These are phyloP conservation scores for Sclerotinia spermophila DNA, from an alignment of 2,329 filamentous ascomycete species.

Conservation along the genomic window DNA sequence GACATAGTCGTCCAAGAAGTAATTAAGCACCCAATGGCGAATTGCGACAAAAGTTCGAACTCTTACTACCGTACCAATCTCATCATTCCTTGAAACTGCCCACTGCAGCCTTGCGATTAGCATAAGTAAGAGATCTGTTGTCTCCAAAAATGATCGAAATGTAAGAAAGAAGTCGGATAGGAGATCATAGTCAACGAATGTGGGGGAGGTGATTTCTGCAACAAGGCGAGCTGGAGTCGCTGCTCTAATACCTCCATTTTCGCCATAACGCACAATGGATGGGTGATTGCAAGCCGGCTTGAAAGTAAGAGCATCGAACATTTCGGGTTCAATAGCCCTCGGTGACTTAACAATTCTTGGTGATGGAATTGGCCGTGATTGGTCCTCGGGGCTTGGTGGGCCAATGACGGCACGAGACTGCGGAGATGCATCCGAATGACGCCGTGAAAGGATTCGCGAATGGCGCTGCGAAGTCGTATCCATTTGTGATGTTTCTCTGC, in stretches of 20 bases:
- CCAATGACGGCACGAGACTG: constrained; percentile 25
- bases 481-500: constrained; percentile 34
- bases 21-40: constrained; percentile 96
- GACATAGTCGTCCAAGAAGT: constrained; percentile 93
- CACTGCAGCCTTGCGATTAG: constrained; percentile 81
- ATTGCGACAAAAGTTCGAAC: constrained; percentile 94
- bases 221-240: constrained; percentile 89
- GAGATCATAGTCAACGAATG: constrained; percentile 93
- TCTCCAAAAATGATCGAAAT: constrained; percentile 80
- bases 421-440: constrained; percentile 36
- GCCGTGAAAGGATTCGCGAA: constrained; percentile 30
- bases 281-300: constrained; percentile 76
- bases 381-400: constrained; percentile 22
- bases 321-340: constrained; percentile 60
- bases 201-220: constrained; percentile 93
- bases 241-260: constrained; percentile 72
- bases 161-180: constrained; percentile 98
- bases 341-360: constrained; percentile 26
- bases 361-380: constrained; percentile 19
- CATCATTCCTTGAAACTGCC: constrained; percentile 76
- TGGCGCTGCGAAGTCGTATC: constrained; percentile 28
- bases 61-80: constrained; percentile 87
- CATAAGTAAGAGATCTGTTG: constrained; percentile 73
- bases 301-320: constrained; percentile 78
- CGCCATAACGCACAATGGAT: constrained; percentile 77